Evolutionary conservation across 441 rosid genomes (phyloP), one percentile per base, ranked within the genome.

Genomic region (Flueggea neowawraea): DNA sequence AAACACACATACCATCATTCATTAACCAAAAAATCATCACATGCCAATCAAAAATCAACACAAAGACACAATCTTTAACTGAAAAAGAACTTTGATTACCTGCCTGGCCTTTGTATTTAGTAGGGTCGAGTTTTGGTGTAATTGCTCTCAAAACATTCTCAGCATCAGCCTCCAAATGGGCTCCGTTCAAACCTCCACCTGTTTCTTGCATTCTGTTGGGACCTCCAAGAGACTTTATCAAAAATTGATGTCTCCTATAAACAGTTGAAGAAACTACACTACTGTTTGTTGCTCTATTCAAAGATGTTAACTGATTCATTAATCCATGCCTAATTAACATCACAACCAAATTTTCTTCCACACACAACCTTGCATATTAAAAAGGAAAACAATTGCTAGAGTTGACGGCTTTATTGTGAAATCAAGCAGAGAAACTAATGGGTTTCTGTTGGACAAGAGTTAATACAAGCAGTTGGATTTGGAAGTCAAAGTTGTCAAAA

Each of bases 31-130:
- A 31, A 47, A 54, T 6, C 53, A 12, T 9, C 17, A 39, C 1
- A 47, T 47, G 31, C 31, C 43, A 48, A 33, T 47, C 44, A 41
- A 9, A 63, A 58, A 14, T 16, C 5, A 14, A 31, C 11, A 48
- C 32, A 54, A 33, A 48, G 32, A 14, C 54, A 33, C 10, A 58
- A 52, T 11, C 16, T 8, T 22, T 47, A 22, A 2, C 32, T 33
- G 6, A 15, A 31, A 32, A 36, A 47, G 16, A 52, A 16, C 61
- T 16, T 6, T 22, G 6, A 8, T 78, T 57, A 93, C 98, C 98
- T 60, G 98, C 97, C 74, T 93, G 98, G 84, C 98, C 97, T 79
- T 93, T 93, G 67, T 90, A 81, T 66, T 75, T 82, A 63, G 59
- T 67, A 1, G 69, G 88, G 65, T 82, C 86, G 15, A 93, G 87